These are phyloP conservation scores for Coprinopsis cinerea DNA, from an alignment of 768 basidiomycete species.

Conservation along the genomic window DNA sequence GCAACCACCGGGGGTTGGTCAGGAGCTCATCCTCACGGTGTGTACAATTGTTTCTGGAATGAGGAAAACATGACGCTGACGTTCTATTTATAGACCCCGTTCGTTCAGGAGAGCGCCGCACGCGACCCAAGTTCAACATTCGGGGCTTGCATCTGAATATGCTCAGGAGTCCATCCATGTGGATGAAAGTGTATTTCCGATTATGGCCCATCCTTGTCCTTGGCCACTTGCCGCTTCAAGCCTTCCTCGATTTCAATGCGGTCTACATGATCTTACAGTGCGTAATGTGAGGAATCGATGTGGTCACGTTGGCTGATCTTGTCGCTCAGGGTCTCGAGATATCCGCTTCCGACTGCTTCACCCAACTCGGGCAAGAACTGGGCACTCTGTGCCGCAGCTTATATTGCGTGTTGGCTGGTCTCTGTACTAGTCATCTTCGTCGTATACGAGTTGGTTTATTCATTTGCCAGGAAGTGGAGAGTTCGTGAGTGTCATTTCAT, in stretches of 20 bases:
- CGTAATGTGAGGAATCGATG: constrained; percentile 28
- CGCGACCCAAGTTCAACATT: constrained; percentile 56
- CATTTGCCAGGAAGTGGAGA: constrained; percentile 71
- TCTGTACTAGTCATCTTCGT: constrained; percentile 72
- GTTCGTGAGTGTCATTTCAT: constrained; percentile 51
- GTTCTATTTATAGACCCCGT: constrained; percentile 19
- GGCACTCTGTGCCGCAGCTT: constrained; percentile 78
- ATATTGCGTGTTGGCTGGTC: constrained; percentile 73
- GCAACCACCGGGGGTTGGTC: background rate
- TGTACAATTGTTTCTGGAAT: background rate
- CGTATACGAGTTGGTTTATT: constrained; percentile 73
- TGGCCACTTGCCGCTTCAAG: constrained; percentile 68
- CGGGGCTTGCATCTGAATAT: constrained; percentile 64
- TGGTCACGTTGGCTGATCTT: constrained; percentile 4
- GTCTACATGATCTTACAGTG: constrained; percentile 80
- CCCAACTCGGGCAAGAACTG: constrained; percentile 72
- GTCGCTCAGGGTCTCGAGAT: constrained; percentile 57
- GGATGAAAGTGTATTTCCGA: constrained; percentile 55
- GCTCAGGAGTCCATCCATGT: constrained; percentile 53
- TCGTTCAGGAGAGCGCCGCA: constrained; percentile 26
- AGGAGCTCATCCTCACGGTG: background rate
- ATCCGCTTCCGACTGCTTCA: constrained; percentile 63
- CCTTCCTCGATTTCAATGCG: constrained; percentile 87
- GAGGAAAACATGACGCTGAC: background rate
- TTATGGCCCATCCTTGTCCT: constrained; percentile 66